Conservation (phyloP, 768 basidiomycete species). For the Dentipellis sp. region DNA sequence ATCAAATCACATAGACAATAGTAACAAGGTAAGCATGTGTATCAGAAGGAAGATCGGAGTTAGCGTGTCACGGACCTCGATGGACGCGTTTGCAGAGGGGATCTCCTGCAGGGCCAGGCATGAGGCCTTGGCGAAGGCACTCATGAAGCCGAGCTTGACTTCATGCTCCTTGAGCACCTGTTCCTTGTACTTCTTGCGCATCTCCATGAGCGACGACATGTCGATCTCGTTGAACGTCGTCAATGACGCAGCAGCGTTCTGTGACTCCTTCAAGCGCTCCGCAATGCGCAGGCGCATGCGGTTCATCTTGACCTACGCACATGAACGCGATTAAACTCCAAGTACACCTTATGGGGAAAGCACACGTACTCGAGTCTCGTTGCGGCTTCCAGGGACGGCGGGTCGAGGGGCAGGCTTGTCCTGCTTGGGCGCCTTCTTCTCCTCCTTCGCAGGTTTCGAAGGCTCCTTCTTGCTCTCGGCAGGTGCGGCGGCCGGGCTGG, state of each 20-base stretch:
- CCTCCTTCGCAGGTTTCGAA: constrained; percentile 18
- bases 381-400: constrained; percentile 45
- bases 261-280: constrained; percentile 95
- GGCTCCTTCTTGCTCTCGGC: constrained; percentile 30
- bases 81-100: constrained; percentile 87
- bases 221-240: constrained; percentile 99
- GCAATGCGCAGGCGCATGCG: constrained; percentile 97
- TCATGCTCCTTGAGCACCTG: constrained; percentile 82
- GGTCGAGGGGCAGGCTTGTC: constrained; percentile 22
- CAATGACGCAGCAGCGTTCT: constrained; percentile 91
- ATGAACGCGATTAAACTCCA: not conserved
- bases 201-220: constrained; percentile 91
- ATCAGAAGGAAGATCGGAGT: constrained; percentile 22
- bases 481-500: constrained; percentile 26
- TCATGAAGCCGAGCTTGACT: constrained; percentile 98
- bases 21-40: not conserved
- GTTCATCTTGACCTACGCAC: constrained; percentile 86
- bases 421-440: constrained; percentile 8
- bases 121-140: constrained; percentile 86
- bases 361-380: constrained; percentile 71
- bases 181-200: constrained; percentile 92
- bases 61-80: constrained; percentile 37
- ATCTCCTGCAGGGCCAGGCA: constrained; percentile 83
- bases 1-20: not conserved
- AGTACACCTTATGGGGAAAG: not conserved